These are phyloP conservation scores for Mallotus repandus DNA, from an alignment of 441 rosid genomes.

Conservation along the genomic window DNA sequence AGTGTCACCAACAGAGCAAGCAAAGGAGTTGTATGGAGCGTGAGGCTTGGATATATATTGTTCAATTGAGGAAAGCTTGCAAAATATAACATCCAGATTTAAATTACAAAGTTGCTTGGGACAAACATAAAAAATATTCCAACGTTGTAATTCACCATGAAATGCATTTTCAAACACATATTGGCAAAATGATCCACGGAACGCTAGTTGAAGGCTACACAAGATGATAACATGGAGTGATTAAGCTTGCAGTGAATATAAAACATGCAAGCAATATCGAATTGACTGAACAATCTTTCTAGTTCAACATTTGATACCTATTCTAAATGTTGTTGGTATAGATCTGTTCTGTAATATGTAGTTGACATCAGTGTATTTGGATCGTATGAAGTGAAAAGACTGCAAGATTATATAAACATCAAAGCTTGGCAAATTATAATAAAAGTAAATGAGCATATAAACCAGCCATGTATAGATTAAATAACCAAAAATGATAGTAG, in stretches of 20 bases:
- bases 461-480: background rate
- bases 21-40: background rate
- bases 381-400: constrained; percentile 77
- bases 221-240: background rate
- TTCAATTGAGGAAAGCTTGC: no score
- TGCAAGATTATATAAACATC: constrained; percentile 34
- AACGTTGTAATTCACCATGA: background rate
- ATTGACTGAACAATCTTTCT: background rate
- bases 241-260: background rate
- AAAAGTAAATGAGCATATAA: background rate
- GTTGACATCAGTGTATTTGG: constrained; percentile 81
- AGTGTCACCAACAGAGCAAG: no score
- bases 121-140: background rate
- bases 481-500: background rate
- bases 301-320: constrained; percentile 41
- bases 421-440: background rate
- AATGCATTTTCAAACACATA: background rate
- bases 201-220: background rate
- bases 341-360: constrained; percentile 79
- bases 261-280: background rate
- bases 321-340: constrained; percentile 54
- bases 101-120: background rate
- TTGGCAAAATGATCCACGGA: background rate
- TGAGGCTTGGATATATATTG: background rate
- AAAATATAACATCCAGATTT: background rate